phyloP scores from a whole-genome alignment of 768 basidiomycete species.

The Russula emetica region DNA sequence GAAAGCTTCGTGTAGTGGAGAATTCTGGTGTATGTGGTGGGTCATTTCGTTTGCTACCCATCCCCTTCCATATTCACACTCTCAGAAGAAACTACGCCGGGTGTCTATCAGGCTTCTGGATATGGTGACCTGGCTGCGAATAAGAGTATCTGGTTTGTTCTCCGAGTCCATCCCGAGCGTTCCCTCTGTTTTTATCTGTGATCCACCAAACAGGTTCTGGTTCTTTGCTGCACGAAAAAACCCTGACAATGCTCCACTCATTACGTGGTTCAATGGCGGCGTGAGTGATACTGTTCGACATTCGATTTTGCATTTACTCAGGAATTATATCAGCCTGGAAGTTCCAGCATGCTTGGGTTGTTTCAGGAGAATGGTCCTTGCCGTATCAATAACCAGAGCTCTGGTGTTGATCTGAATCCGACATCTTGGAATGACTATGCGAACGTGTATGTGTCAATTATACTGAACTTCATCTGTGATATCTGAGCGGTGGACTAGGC shows the following conservation, averaged over 20 bases:
- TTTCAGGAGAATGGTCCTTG: conserved; percentile 96
- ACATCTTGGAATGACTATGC: conserved; percentile 56
- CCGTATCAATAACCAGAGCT: conserved; percentile 60
- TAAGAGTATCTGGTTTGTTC: conserved; percentile 52
- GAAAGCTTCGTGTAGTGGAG: conserved; percentile 51
- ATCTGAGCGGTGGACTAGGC: conserved; percentile 21
- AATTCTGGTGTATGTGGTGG: conserved; percentile 59
- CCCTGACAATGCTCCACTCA: conserved; percentile 56
- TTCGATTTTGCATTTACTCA: neutral
- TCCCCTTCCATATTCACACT: neutral
- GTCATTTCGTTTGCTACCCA: neutral
- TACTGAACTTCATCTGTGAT: neutral
- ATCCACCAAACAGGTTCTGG: conserved; percentile 51
- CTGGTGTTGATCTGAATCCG: conserved; percentile 48
- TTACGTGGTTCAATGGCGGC: conserved; percentile 62
- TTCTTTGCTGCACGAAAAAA: conserved; percentile 61
- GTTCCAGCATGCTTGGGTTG: conserved; percentile 61
- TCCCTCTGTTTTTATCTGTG: neutral
- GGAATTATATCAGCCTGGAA: conserved; percentile 34
- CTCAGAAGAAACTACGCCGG: conserved; percentile 49
- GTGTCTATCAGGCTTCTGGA: conserved; percentile 57
- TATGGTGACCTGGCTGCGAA: conserved; percentile 56
- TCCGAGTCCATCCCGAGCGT: too few species aligned
- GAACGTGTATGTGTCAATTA: conserved; percentile 37
- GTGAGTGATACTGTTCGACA: conserved; percentile 29